phyloP scores from a whole-genome alignment of 2,329 filamentous ascomycete genomes.

The Nothopassalora personata region DNA sequence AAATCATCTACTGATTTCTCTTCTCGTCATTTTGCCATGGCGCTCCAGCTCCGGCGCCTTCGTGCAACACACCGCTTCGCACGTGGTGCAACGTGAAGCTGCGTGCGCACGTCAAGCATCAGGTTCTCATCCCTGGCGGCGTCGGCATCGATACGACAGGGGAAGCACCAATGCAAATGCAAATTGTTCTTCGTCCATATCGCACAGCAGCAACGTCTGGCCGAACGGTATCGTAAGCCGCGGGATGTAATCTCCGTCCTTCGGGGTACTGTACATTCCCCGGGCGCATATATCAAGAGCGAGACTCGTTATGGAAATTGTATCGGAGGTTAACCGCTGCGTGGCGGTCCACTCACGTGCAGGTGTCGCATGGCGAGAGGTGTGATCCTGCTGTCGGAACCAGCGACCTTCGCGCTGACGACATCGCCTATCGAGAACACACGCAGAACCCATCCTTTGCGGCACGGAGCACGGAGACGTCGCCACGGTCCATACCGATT shows the following conservation, averaged over 20 bases:
- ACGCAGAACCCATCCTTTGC: neutral
- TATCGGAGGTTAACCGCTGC: neutral
- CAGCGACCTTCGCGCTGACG: neutral
- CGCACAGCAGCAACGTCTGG: neutral
- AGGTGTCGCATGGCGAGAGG: neutral
- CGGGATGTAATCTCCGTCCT: neutral
- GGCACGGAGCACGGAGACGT: neutral
- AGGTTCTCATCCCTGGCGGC: neutral
- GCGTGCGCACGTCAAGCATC: neutral
- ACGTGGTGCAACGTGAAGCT: constrained; percentile 1
- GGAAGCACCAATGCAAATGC: neutral
- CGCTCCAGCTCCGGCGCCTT: neutral
- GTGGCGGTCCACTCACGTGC: neutral
- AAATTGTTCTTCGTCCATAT: neutral
- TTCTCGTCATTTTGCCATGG: neutral
- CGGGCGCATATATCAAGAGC: neutral
- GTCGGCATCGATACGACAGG: neutral
- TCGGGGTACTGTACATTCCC: neutral
- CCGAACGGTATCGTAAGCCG: neutral
- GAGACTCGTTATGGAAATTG: neutral
- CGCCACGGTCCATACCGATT: neutral
- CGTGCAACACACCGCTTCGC: neutral
- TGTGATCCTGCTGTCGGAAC: neutral
- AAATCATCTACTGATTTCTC: neutral
- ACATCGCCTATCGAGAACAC: neutral